Percentiles rank a stretch among this genome's conserved stretches.
These are phyloP conservation scores for Fusarium avenaceum DNA, from an alignment of 2,329 filamentous ascomycete species.

Conservation along the genomic window DNA sequence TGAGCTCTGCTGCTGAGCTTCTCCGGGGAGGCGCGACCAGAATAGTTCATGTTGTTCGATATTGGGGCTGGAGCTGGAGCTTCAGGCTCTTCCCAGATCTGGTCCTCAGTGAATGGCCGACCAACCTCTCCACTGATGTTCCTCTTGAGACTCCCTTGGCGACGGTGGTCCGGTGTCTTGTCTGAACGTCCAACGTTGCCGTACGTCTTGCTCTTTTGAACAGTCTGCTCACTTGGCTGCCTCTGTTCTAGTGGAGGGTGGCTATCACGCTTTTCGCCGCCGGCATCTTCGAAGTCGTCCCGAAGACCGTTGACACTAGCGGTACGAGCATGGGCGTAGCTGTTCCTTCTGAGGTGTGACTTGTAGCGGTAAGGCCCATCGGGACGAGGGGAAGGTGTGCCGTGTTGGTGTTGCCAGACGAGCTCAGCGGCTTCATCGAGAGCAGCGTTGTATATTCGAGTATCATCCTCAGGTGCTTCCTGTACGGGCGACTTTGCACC, in stretches of 20 bases:
- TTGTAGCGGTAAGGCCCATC: conserved; percentile 76
- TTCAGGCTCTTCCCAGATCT: conserved; percentile 91
- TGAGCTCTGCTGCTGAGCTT: conserved; percentile 53
- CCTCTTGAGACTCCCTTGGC: conserved; percentile 75
- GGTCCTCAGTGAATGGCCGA: conserved; percentile 78
- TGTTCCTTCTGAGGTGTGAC: conserved; percentile 77
- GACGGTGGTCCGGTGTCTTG: conserved; percentile 60
- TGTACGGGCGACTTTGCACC: conserved; percentile 46
- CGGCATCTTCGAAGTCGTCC: conserved; percentile 65
- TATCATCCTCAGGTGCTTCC: conserved; percentile 63
- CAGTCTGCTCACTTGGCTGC: conserved; percentile 30
- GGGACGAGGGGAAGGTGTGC: conserved; percentile 65
- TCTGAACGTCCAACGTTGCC: conserved; percentile 56
- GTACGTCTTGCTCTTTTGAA: conserved; percentile 57
- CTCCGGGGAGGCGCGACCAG: conserved; percentile 52
- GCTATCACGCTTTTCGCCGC: conserved; percentile 55
- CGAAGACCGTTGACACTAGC: conserved; percentile 66
- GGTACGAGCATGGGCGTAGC: conserved; percentile 76
- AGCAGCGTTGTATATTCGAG: conserved; percentile 77
- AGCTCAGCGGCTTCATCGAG: conserved; percentile 83
- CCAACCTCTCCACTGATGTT: conserved; percentile 78
- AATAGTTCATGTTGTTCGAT: conserved; percentile 25
- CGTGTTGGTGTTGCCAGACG: conserved; percentile 81
- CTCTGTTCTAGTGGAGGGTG: conserved; percentile 47
- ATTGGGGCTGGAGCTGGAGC: conserved; percentile 56